These are phyloP conservation scores for Xylariaceae sp. DNA, from an alignment of 2,329 filamentous ascomycete genomes.

Conservation along the genomic window DNA sequence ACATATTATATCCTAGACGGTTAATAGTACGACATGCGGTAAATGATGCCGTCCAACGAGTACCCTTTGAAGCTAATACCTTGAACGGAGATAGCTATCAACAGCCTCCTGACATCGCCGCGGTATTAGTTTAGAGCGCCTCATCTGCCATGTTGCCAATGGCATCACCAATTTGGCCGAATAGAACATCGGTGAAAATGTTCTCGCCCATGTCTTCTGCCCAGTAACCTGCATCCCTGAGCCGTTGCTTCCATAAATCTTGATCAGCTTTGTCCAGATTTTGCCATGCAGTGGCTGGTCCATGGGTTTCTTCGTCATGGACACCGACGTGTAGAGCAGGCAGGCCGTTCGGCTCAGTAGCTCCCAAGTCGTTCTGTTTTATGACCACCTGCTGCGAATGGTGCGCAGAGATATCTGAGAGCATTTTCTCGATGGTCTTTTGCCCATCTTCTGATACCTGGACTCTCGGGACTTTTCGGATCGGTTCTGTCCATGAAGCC, in stretches of 20 bases:
- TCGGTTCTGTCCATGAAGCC: conserved; percentile 27
- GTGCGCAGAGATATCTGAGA: conserved; percentile 32
- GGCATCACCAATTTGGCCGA: conserved; percentile 63
- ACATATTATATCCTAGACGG: conserved; percentile 15
- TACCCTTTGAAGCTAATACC: too few species aligned
- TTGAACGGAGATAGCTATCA: conserved; percentile 3
- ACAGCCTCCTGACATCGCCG: conserved; percentile 9
- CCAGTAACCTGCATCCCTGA: conserved; percentile 71
- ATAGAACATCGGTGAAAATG: conserved; percentile 71
- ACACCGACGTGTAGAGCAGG: conserved; percentile 38
- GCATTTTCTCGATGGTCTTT: conserved; percentile 33
- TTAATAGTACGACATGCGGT: conserved; percentile 19
- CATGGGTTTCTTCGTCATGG: conserved; percentile 45
- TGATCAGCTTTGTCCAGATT: conserved; percentile 60
- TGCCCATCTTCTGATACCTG: conserved; percentile 4
- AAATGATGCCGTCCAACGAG: conserved; percentile 19
- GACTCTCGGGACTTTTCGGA: conserved; percentile 32
- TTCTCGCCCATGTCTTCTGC: conserved; percentile 71
- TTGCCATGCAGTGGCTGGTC: conserved; percentile 61
- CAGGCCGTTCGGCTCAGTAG: conserved; percentile 23
- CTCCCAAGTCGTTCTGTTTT: conserved; percentile 27
- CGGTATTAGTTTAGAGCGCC: conserved; percentile 29
- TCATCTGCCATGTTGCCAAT: conserved; percentile 50
- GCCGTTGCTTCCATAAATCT: conserved; percentile 61
- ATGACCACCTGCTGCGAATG: conserved; percentile 38